phyloP scores from a whole-genome alignment of 176 grass and related monocot genomes.

The Panicum miliaceum region DNA sequence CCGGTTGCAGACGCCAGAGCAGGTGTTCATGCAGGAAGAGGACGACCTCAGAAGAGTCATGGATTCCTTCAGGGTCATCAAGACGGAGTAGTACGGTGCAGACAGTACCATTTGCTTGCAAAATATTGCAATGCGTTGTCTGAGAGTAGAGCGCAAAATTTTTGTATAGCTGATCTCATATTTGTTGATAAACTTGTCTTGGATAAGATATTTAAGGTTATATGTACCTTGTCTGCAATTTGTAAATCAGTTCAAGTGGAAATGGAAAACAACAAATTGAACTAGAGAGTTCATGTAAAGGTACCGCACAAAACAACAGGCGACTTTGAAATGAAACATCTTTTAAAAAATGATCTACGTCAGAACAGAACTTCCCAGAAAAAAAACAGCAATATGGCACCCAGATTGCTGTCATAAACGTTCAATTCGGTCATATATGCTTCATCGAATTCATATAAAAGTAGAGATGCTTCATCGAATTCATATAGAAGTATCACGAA shows the following conservation, averaged over 20 bases:
- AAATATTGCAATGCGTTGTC: slow-evolving; percentile 15
- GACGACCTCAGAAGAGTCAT: slow-evolving; percentile 76
- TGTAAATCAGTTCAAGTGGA: not conserved
- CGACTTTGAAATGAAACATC: too few relatives aligned
- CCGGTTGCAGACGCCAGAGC: slow-evolving; percentile 77
- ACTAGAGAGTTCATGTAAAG: too few relatives aligned
- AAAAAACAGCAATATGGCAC: too few relatives aligned
- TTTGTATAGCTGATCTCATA: slow-evolving; percentile 21
- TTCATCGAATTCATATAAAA: not conserved
- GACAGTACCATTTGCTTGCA: not conserved
- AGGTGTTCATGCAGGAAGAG: slow-evolving; percentile 76
- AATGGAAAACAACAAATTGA: too few relatives aligned
- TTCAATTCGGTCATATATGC: not conserved
- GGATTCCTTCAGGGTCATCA: slow-evolving; percentile 83
- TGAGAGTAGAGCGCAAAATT: not conserved
- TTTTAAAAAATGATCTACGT: too few relatives aligned
- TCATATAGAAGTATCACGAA: not conserved
- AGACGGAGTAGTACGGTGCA: slow-evolving; percentile 21
- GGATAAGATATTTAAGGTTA: not conserved
- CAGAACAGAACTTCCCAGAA: too few relatives aligned
- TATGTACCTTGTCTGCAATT: not conserved
- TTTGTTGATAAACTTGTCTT: not conserved
- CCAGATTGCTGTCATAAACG: too few relatives aligned
- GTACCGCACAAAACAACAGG: too few relatives aligned
- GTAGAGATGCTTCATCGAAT: too few relatives aligned